A percentile compares a stretch with the other conserved stretches of the same genome.
Conservation (phyloP, 257 asterid genomes). For the Ophiorrhiza pumila region DNA sequence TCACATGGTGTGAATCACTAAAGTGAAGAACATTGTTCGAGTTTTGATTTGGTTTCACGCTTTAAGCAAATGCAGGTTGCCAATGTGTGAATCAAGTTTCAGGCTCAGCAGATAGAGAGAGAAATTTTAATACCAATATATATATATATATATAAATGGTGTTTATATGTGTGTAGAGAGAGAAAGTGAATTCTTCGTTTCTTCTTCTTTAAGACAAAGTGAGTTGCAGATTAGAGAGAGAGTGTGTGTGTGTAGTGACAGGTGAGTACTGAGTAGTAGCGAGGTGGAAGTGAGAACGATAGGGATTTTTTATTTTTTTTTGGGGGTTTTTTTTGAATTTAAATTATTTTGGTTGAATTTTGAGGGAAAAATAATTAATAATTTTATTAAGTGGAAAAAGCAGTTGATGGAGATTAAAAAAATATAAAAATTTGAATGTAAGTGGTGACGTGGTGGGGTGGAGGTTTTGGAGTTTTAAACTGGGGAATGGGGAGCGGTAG, state of each 20-base stretch:
- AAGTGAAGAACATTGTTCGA: slow-evolving; percentile 40
- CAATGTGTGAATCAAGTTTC: slow-evolving; percentile 36
- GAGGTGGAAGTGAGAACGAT: slow-evolving; percentile 22
- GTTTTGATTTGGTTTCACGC: slow-evolving; percentile 30
- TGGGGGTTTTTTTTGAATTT: slow-evolving; percentile 31
- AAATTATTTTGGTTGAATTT: slow-evolving; percentile 15
- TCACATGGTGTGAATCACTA: slow-evolving; percentile 69
- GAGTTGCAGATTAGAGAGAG: slow-evolving; percentile 39
- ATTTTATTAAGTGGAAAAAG: not conserved
- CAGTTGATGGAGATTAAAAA: not conserved
- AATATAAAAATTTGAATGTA: slow-evolving; percentile 18
- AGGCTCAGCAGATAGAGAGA: slow-evolving; percentile 10
- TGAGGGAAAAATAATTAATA: not conserved
- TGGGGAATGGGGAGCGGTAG: not conserved
- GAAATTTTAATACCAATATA: not conserved
- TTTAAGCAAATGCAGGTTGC: slow-evolving; percentile 39
- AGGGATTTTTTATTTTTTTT: slow-evolving; percentile 12
- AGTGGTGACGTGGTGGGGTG: slow-evolving; percentile 9
- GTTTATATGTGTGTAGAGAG: slow-evolving; percentile 20
- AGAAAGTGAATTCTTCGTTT: slow-evolving; percentile 28
- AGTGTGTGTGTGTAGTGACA: slow-evolving; percentile 21
- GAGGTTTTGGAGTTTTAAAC: slow-evolving; percentile 18
- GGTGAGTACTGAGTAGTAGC: slow-evolving; percentile 20
- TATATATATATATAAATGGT: slow-evolving; percentile 15
- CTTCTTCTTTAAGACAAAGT: slow-evolving; percentile 61